phyloP scores from a whole-genome alignment of 2,329 filamentous ascomycete species.

The Penicillium corylophilum region DNA sequence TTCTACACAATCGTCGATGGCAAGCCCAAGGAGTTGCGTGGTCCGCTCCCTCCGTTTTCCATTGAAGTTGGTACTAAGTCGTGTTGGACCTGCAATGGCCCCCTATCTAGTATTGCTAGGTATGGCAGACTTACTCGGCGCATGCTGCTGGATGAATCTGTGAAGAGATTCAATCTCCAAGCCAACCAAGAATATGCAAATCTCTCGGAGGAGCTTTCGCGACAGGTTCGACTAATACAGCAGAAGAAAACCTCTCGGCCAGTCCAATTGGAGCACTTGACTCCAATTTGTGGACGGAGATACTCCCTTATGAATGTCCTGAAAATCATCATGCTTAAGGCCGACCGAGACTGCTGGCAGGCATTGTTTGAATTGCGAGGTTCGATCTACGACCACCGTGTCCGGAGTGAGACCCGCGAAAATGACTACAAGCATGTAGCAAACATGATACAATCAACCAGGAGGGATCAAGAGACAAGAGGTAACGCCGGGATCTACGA shows the following conservation, averaged over 20 bases:
- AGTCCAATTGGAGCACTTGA: not conserved
- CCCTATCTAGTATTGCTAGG: constrained; percentile 57
- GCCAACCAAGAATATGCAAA: constrained; percentile 46
- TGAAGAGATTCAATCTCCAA: constrained; percentile 63
- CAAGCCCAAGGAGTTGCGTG: constrained; percentile 22
- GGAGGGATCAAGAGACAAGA: constrained; percentile 24
- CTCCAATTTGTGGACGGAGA: constrained; percentile 19
- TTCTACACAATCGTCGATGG: constrained; percentile 29
- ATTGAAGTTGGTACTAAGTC: constrained; percentile 47
- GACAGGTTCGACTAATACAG: not conserved
- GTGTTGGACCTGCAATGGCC: constrained; percentile 62
- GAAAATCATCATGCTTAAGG: constrained; percentile 17
- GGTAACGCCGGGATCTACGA: constrained; percentile 26
- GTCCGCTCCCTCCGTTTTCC: constrained; percentile 50
- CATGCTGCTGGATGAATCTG: constrained; percentile 61
- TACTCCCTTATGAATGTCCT: constrained; percentile 23
- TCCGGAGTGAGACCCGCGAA: too few species aligned
- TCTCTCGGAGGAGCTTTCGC: constrained; percentile 38
- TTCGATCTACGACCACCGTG: too few species aligned
- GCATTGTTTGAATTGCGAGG: too few species aligned
- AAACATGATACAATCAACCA: too few species aligned
- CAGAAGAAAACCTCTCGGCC: not conserved
- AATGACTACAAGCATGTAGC: too few species aligned
- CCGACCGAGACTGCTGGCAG: constrained; percentile 7
- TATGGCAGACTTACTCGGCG: constrained; percentile 63